Evolutionary conservation across 371 early-diverging fungal genomes (phyloP).

Genomic region (Coemansia sp.): DNA sequence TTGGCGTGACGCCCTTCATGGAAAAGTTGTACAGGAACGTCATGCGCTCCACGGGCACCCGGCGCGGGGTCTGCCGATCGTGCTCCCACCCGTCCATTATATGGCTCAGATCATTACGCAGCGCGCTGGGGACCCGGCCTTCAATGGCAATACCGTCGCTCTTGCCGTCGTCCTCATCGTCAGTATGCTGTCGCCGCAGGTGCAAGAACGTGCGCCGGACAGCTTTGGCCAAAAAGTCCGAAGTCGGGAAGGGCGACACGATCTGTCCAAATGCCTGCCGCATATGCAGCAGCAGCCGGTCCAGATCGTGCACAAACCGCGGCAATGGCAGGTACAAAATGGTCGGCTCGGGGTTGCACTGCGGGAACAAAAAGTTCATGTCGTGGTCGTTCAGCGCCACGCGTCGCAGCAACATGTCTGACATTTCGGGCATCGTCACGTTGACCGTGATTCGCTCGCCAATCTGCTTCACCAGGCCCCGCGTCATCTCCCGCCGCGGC

Average conservation of each 20-base stretch:
- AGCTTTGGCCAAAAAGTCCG: slow-evolving; percentile 27
- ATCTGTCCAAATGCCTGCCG: slow-evolving; percentile 40
- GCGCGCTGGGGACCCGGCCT: slow-evolving; percentile 22
- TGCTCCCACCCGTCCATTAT: slow-evolving; percentile 45
- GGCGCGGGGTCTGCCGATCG: slow-evolving; percentile 34
- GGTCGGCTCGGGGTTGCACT: slow-evolving; percentile 46
- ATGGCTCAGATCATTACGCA: slow-evolving; percentile 25
- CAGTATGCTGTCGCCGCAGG: slow-evolving; percentile 16
- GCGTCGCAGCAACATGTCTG: slow-evolving; percentile 41
- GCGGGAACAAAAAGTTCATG: slow-evolving; percentile 48
- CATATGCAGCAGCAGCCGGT: slow-evolving; percentile 35
- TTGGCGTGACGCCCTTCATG: slow-evolving; percentile 21
- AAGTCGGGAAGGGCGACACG: slow-evolving; percentile 32
- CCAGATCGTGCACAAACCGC: slow-evolving; percentile 45
- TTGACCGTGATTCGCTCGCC: slow-evolving; percentile 39
- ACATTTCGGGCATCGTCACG: slow-evolving; percentile 49
- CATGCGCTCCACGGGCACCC: slow-evolving; percentile 36
- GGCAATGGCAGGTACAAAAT: slow-evolving; percentile 50
- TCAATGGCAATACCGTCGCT: slow-evolving; percentile 20
- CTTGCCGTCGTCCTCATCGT: slow-evolving; percentile 2
- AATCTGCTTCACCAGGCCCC: slow-evolving; percentile 46
- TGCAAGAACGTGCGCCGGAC: slow-evolving; percentile 39
- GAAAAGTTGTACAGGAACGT: slow-evolving; percentile 44
- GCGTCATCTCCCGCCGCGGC: slow-evolving; percentile 46
- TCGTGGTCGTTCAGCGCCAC: slow-evolving; percentile 47